Conservation (phyloP, 2,329 filamentous ascomycete genomes). For the Beauveria pseudobassiana region DNA sequence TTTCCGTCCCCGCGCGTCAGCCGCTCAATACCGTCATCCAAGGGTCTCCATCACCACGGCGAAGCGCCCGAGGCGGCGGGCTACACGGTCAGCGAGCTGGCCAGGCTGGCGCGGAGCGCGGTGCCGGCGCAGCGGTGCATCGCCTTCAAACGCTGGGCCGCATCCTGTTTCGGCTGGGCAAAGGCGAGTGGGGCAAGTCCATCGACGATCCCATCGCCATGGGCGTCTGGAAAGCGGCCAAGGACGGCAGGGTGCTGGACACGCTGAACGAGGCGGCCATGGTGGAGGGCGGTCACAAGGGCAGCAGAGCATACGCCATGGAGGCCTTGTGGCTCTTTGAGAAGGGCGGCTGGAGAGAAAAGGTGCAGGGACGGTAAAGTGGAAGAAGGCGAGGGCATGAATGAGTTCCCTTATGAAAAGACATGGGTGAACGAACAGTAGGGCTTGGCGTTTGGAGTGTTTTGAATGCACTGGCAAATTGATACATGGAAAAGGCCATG, state of each 20-base stretch:
- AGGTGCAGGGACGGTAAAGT: conserved; percentile 46
- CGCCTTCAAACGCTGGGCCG: conserved; percentile 83
- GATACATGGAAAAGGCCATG: not conserved
- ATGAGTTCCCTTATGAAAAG: not conserved
- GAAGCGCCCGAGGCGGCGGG: conserved; percentile 88
- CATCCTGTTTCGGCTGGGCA: conserved; percentile 74
- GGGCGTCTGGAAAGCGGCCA: conserved; percentile 76
- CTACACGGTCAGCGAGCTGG: conserved; percentile 84
- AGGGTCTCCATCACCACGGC: conserved; percentile 88
- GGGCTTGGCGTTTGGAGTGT: not conserved
- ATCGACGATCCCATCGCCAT: conserved; percentile 55
- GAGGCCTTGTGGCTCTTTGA: conserved; percentile 83
- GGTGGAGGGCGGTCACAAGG: conserved; percentile 62
- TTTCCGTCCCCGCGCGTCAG: conserved; percentile 66
- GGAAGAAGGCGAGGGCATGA: conserved; percentile 23
- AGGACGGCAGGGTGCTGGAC: conserved; percentile 69
- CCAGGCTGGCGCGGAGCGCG: conserved; percentile 69
- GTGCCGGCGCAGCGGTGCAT: conserved; percentile 85
- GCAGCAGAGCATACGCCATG: conserved; percentile 74
- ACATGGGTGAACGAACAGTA: not conserved
- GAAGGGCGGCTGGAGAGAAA: conserved; percentile 63
- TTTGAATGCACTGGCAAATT: not conserved
- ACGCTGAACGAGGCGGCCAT: conserved; percentile 71
- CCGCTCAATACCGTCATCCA: conserved; percentile 64
- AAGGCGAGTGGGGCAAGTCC: conserved; percentile 58